These are phyloP conservation scores for Thelephora terrestris DNA, from an alignment of 1,284 basidiomycete species.

Conservation along the genomic window DNA sequence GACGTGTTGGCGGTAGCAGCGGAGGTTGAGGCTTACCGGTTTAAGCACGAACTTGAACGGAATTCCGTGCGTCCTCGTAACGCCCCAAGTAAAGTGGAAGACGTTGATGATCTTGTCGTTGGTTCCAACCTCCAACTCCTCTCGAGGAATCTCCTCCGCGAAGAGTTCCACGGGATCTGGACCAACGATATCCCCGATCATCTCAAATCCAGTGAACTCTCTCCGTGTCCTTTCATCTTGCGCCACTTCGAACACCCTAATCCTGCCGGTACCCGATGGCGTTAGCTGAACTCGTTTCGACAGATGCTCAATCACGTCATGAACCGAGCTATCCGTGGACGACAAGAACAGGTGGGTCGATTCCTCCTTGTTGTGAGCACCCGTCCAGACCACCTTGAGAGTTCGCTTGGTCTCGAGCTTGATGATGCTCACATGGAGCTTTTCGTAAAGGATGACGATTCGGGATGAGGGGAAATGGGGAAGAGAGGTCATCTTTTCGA, in stretches of 20 bases:
- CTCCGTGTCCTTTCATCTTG: slow-evolving; percentile 85
- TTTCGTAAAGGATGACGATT: slow-evolving; percentile 93
- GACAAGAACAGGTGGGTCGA: slow-evolving; percentile 84
- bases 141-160: slow-evolving; percentile 91
- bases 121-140: slow-evolving; percentile 87
- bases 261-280: slow-evolving; percentile 73
- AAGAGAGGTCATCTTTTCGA: slow-evolving; percentile 93
- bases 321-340: slow-evolving; percentile 91
- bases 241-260: slow-evolving; percentile 91
- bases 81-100: slow-evolving; percentile 96
- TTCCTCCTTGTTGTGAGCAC: slow-evolving; percentile 96
- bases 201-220: slow-evolving; percentile 88
- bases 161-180: slow-evolving; percentile 90
- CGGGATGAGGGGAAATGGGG: slow-evolving; percentile 79
- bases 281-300: slow-evolving; percentile 76
- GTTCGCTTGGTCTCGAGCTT: slow-evolving; percentile 99
- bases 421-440: slow-evolving; percentile 93
- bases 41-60: slow-evolving; percentile 96
- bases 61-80: slow-evolving; percentile 87
- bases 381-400: slow-evolving; percentile 94
- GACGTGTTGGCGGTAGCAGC: not conserved
- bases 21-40: slow-evolving; percentile 45
- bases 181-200: slow-evolving; percentile 98
- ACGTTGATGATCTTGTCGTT: slow-evolving; percentile 91
- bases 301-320: slow-evolving; percentile 87